phyloP scores from a whole-genome alignment of 2,329 filamentous ascomycete species.

The Periconia sp. region DNA sequence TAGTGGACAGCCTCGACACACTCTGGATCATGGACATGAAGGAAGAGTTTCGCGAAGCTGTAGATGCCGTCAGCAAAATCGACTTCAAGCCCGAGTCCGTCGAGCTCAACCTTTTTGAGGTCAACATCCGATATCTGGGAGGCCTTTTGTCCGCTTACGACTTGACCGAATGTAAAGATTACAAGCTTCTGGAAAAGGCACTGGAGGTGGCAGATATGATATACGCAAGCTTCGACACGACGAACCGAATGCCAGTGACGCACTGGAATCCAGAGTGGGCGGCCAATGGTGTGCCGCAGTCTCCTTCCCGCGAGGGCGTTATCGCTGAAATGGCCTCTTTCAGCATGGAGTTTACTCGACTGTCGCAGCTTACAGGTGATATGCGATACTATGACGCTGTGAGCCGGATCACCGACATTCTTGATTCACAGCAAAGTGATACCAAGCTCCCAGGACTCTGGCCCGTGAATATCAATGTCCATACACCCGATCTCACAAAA shows the following conservation, averaged over 20 bases:
- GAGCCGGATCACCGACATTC: slow-evolving; percentile 40
- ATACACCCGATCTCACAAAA: slow-evolving; percentile 35
- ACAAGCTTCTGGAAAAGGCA: slow-evolving; percentile 59
- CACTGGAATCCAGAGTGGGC: slow-evolving; percentile 21
- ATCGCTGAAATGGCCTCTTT: slow-evolving; percentile 48
- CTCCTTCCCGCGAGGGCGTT: slow-evolving; percentile 37
- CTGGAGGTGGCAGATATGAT: slow-evolving; percentile 63
- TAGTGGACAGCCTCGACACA: slow-evolving; percentile 72
- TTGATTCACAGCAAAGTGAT: slow-evolving; percentile 42
- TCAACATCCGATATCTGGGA: slow-evolving; percentile 69
- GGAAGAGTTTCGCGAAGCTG: slow-evolving; percentile 64
- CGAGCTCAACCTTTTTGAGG: slow-evolving; percentile 67
- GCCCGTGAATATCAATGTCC: slow-evolving; percentile 33
- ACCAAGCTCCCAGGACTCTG: slow-evolving; percentile 49
- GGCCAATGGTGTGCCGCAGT: slow-evolving; percentile 30
- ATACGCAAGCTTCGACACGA: slow-evolving; percentile 66
- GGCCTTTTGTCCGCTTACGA: slow-evolving; percentile 68
- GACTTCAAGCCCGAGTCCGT: slow-evolving; percentile 54
- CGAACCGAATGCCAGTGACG: slow-evolving; percentile 62
- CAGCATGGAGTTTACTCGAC: slow-evolving; percentile 47
- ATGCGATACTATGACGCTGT: slow-evolving; percentile 48
- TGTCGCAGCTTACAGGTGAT: slow-evolving; percentile 48
- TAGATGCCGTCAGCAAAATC: slow-evolving; percentile 57
- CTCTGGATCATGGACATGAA: slow-evolving; percentile 69
- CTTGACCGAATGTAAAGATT: slow-evolving; percentile 55